Conservation (phyloP, 352 stramenopile species). For the Phytophthora macrochlamydospora region DNA sequence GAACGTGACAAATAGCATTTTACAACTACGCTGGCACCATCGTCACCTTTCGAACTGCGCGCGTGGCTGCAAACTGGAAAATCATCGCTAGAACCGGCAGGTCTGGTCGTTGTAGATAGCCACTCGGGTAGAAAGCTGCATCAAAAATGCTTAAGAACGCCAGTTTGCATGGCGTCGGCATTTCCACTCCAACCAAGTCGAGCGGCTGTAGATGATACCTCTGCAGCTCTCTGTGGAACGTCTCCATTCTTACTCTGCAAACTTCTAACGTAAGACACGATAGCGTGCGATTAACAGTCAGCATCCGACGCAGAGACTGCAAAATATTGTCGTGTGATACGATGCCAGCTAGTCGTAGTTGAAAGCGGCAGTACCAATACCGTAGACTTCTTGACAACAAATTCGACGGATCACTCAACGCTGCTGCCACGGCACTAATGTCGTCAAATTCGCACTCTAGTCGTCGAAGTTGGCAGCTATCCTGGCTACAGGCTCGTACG, state of each 20-base stretch:
- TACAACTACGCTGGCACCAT: neutral
- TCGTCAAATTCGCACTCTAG: neutral
- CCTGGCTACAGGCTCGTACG: neutral
- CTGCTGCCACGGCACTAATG: neutral
- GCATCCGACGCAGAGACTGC: neutral
- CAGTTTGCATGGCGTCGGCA: neutral
- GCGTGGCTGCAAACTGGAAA: neutral
- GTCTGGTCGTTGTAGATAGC: neutral
- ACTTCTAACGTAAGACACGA: neutral
- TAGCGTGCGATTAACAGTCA: neutral
- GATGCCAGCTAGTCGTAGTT: neutral
- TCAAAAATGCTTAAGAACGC: neutral
- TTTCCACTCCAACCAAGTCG: neutral
- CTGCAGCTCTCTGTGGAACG: too few species aligned
- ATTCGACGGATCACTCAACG: neutral
- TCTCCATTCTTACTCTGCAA: too few species aligned
- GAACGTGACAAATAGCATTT: too few species aligned
- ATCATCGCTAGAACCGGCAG: neutral
- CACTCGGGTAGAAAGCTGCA: neutral
- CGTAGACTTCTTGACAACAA: neutral
- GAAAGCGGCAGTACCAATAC: neutral
- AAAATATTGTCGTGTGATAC: neutral
- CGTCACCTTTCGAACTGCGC: neutral
- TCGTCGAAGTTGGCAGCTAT: neutral
- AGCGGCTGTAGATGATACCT: too few species aligned